These are phyloP conservation scores for Chamaenerion angustifolium DNA, from an alignment of 345 rosid genomes.

Conservation along the genomic window DNA sequence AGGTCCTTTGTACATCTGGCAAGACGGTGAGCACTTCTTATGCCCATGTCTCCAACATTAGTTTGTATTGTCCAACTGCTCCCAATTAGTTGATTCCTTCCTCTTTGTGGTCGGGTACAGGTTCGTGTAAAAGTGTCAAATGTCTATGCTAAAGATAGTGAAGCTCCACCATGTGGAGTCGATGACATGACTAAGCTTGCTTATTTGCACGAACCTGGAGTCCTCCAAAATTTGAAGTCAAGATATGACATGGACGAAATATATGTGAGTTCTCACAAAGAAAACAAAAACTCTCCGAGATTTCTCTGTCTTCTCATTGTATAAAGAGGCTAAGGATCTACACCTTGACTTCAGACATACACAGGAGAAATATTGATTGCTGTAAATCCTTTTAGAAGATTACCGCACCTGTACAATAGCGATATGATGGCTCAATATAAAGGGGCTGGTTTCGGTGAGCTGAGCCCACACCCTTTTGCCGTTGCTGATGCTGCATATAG, in stretches of 20 bases:
- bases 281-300: not conserved
- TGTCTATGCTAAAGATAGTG: constrained; percentile 68
- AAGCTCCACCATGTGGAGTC: constrained; percentile 82
- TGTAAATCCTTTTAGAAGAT: constrained; percentile 82
- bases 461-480: constrained; percentile 97
- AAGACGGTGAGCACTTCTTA: constrained; percentile 31
- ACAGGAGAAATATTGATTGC: constrained; percentile 89
- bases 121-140: constrained; percentile 54
- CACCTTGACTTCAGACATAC: constrained; percentile 58
- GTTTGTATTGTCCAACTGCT: constrained; percentile 18
- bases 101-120: constrained; percentile 23
- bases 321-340: not conserved
- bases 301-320: not conserved
- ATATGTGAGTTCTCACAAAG: constrained; percentile 43
- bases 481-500: constrained; percentile 97
- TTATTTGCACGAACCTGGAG: constrained; percentile 96
- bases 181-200: constrained; percentile 98
- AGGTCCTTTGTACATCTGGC: constrained; percentile 75
- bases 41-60: not conserved
- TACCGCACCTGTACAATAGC: constrained; percentile 81
- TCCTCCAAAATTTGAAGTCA: constrained; percentile 79
- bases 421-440: constrained; percentile 95
- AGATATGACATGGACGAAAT: constrained; percentile 95
- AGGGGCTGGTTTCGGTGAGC: constrained; percentile 87
- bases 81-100: no score